A percentile compares a stretch with the other conserved stretches of the same genome.
These are phyloP conservation scores for Cetradonia linearis DNA, from an alignment of 495 filamentous ascomycete species.

Conservation along the genomic window DNA sequence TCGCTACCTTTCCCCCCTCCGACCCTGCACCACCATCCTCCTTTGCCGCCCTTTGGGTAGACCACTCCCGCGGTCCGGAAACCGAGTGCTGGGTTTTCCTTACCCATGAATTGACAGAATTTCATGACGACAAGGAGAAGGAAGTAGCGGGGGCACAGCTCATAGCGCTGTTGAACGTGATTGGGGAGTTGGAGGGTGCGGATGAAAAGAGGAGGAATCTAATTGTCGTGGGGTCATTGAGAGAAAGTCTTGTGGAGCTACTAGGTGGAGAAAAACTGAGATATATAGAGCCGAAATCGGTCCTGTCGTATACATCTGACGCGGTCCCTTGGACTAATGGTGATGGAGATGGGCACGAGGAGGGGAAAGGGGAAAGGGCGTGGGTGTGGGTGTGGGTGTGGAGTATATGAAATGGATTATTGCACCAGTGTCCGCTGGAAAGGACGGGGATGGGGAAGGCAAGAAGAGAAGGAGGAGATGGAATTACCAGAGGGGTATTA, in stretches of 20 bases:
- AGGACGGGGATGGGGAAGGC: background rate
- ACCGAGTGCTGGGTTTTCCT: slow-evolving; percentile 53
- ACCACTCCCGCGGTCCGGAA: slow-evolving; percentile 46
- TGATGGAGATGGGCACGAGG: background rate
- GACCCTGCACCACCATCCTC: slow-evolving; percentile 10
- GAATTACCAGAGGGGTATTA: slow-evolving; percentile 3
- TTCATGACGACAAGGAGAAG: background rate
- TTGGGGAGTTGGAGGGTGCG: too few species aligned
- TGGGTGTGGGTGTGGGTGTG: background rate
- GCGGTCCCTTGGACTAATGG: background rate
- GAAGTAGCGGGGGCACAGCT: slow-evolving; percentile 4
- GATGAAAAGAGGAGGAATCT: too few species aligned
- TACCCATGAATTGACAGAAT: slow-evolving; percentile 38
- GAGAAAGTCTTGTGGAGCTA: slow-evolving; percentile 9
- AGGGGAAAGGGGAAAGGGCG: background rate
- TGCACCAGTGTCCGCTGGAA: background rate
- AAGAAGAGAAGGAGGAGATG: background rate
- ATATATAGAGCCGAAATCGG: background rate
- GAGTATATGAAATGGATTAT: slow-evolving; percentile 17
- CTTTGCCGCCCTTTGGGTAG: slow-evolving; percentile 42
- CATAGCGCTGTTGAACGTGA: slow-evolving; percentile 8
- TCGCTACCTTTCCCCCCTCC: slow-evolving; percentile 32
- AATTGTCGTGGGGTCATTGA: slow-evolving; percentile 16
- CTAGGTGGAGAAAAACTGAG: background rate
- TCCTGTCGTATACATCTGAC: background rate